Evolutionary conservation across 2,329 filamentous ascomycete genomes (phyloP).

Genomic region (Nannizziopsis barbatae): DNA sequence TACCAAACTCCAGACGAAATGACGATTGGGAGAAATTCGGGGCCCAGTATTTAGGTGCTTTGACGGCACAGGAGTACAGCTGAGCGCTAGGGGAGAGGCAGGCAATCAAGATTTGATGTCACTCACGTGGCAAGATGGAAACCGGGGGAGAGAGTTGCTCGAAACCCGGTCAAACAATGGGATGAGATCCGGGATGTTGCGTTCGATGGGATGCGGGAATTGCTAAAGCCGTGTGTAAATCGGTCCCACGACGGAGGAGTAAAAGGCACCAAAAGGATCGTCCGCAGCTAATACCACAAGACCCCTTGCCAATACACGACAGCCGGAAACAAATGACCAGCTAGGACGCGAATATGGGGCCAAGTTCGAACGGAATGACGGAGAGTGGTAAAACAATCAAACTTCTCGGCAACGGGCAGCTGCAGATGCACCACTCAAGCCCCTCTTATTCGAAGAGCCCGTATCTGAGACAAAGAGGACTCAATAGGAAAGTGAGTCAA

Average conservation of each 20-base stretch:
- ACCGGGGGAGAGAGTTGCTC: not conserved
- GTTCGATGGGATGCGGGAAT: not conserved
- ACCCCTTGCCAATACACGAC: not conserved
- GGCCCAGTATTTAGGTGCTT: not conserved
- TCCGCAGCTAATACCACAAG: not conserved
- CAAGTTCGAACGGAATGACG: not conserved
- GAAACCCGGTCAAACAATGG: not conserved
- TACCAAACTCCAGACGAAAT: not conserved
- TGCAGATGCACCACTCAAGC: not conserved
- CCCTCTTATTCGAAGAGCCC: not conserved
- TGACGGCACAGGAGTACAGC: not conserved
- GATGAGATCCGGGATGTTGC: not conserved
- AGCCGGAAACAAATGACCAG: not conserved
- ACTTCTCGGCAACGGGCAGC: slow-evolving; percentile 1
- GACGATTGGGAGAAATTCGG: not conserved
- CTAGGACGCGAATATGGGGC: not conserved
- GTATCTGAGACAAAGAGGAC: not conserved
- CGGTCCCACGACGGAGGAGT: not conserved
- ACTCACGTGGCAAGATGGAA: slow-evolving; percentile 6
- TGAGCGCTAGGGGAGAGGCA: not conserved
- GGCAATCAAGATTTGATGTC: slow-evolving; percentile 1
- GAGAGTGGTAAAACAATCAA: not conserved
- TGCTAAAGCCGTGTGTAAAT: not conserved
- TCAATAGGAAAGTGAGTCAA: not conserved
- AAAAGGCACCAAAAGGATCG: not conserved